These are phyloP conservation scores for Euryodendron excelsum DNA, from an alignment of 148 eudicot species.

Conservation along the genomic window DNA sequence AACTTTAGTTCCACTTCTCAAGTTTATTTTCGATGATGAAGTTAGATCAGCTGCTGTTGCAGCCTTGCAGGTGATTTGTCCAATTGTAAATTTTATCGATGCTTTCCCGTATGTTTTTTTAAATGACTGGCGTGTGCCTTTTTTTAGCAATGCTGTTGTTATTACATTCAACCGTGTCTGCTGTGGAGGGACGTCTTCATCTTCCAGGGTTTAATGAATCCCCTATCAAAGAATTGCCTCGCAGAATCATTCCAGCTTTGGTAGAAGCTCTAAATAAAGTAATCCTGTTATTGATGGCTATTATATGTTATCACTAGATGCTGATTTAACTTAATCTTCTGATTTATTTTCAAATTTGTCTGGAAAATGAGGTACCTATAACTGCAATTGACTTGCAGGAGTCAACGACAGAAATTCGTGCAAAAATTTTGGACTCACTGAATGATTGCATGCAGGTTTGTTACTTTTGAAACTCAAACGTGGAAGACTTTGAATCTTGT, in stretches of 20 bases:
- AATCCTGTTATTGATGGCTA: not conserved
- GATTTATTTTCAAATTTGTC: not conserved
- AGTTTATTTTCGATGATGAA: constrained; percentile 50
- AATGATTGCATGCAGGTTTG: constrained; percentile 46
- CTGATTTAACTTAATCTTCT: not conserved
- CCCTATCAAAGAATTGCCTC: constrained; percentile 39
- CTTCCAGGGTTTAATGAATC: constrained; percentile 44
- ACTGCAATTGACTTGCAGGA: constrained; percentile 28
- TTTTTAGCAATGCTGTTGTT: constrained; percentile 46
- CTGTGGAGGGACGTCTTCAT: constrained; percentile 38
- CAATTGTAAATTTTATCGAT: too few species aligned
- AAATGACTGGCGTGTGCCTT: constrained; percentile 8
- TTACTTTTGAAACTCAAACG: not conserved
- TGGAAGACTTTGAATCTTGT: not conserved
- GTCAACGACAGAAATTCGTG: constrained; percentile 40
- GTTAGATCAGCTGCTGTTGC: constrained; percentile 51
- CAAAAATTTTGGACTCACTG: constrained; percentile 42
- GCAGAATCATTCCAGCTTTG: constrained; percentile 42
- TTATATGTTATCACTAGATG: not conserved
- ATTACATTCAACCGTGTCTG: constrained; percentile 42
- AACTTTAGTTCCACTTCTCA: constrained; percentile 52
- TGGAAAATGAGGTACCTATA: not conserved
- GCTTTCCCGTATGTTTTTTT: not conserved
- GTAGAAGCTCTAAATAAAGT: constrained; percentile 54
- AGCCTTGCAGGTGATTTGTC: too few species aligned